Evolutionary conservation across 2,329 filamentous ascomycete genomes (phyloP).

Genomic region (Aspergillus ochraceoroseus): DNA sequence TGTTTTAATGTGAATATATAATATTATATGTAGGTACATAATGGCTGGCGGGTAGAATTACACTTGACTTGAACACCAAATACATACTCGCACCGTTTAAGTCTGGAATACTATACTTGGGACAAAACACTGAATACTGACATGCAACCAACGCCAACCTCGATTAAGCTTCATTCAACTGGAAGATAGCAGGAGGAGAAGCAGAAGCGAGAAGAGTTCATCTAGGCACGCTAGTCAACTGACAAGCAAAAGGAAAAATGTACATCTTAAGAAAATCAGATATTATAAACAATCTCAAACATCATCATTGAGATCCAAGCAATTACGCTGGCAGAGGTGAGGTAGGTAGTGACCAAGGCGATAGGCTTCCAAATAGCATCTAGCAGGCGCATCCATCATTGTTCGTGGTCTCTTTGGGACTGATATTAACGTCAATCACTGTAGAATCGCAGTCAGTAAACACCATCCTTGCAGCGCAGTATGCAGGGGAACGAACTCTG

Average conservation of each 20-base stretch:
- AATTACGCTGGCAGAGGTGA: conserved; percentile 9
- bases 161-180: conserved; percentile 10
- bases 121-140: conserved; percentile 3
- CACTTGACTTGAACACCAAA: too few species aligned
- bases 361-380: conserved; percentile 11
- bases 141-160: conserved; percentile 13
- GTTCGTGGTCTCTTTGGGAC: conserved; percentile 58
- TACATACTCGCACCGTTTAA: too few species aligned
- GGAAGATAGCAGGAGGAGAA: conserved; percentile 2
- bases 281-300: conserved; percentile 37
- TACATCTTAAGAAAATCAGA: conserved; percentile 36
- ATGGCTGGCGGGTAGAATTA: too few species aligned
- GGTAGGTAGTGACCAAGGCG: conserved; percentile 14
- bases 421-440: conserved; percentile 95
- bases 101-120: conserved; percentile 3
- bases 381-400: conserved; percentile 73
- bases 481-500: conserved; percentile 64
- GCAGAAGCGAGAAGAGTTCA: conserved; percentile 13
- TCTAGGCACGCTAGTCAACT: conserved; percentile 34
- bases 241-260: conserved; percentile 32
- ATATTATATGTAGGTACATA: too few species aligned
- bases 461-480: background rate
- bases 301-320: conserved; percentile 25
- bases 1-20: too few species aligned
- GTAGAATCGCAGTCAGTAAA: conserved; percentile 25